phyloP scores from a whole-genome alignment of 768 basidiomycete genomes.

The Mycena amicta region DNA sequence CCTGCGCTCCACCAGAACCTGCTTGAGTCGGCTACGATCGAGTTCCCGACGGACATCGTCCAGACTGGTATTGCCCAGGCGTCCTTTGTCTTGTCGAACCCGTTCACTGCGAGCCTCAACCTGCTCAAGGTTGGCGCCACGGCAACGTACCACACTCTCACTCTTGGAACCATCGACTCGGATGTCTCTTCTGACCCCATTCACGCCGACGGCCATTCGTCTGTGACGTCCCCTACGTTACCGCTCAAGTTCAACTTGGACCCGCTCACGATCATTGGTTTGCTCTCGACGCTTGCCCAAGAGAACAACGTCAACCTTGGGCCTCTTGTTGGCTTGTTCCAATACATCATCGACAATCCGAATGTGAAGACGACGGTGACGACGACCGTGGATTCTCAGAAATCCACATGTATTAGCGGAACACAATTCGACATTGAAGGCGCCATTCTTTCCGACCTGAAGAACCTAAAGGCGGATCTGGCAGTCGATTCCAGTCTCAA shows the following conservation, averaged over 20 bases:
- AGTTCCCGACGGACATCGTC: slow-evolving; percentile 64
- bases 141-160: slow-evolving; percentile 57
- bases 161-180: slow-evolving; percentile 60
- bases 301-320: slow-evolving; percentile 64
- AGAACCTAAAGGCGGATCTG: slow-evolving; percentile 61
- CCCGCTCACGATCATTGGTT: slow-evolving; percentile 59
- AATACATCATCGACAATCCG: slow-evolving; percentile 54
- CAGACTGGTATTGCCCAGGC: slow-evolving; percentile 61
- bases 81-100: slow-evolving; percentile 61
- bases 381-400: slow-evolving; percentile 52
- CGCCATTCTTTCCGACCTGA: slow-evolving; percentile 65
- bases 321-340: slow-evolving; percentile 56
- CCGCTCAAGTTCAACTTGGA: slow-evolving; percentile 68
- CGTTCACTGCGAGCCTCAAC: slow-evolving; percentile 74
- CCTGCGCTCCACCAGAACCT: slow-evolving; percentile 66
- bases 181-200: slow-evolving; percentile 61
- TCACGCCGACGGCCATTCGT: slow-evolving; percentile 58
- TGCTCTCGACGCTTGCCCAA: slow-evolving; percentile 53
- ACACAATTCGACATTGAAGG: slow-evolving; percentile 62
- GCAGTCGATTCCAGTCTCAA: slow-evolving; percentile 54
- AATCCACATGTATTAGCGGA: slow-evolving; percentile 66
- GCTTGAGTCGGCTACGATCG: slow-evolving; percentile 55
- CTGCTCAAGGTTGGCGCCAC: slow-evolving; percentile 55
- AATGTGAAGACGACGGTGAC: slow-evolving; percentile 55
- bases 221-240: slow-evolving; percentile 56